Conservation (phyloP, 345 rosid species). For the Lepidium didymum region DNA sequence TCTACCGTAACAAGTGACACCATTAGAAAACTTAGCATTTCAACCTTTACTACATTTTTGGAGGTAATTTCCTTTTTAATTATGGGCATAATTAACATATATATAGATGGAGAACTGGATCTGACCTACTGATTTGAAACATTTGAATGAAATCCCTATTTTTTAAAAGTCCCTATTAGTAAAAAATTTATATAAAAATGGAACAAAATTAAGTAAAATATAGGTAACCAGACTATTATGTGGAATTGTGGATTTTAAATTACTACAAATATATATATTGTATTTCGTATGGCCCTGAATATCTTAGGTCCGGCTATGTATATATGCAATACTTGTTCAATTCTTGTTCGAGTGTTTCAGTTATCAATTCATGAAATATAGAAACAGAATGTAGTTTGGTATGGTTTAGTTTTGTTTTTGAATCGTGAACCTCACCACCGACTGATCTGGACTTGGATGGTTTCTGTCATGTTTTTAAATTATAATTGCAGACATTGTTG, state of each 20-base stretch:
- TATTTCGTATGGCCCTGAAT: too few species aligned
- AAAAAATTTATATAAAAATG: too few species aligned
- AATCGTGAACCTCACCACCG: slow-evolving; percentile 1
- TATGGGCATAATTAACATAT: not conserved
- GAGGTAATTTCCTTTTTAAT: slow-evolving; percentile 35
- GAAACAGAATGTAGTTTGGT: not conserved
- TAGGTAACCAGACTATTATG: too few species aligned
- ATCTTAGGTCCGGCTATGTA: too few species aligned
- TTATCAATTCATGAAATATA: not conserved
- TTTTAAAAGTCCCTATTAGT: too few species aligned
- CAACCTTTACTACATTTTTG: slow-evolving; percentile 37
- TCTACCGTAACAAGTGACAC: slow-evolving; percentile 49
- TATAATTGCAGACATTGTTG: slow-evolving; percentile 49
- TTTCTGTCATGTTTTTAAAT: not conserved
- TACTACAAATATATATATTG: too few species aligned
- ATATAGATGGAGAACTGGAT: too few species aligned
- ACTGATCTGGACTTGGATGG: not conserved
- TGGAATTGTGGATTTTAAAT: too few species aligned
- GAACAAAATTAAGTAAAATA: too few species aligned
- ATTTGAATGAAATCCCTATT: too few species aligned
- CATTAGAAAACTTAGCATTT: slow-evolving; percentile 42
- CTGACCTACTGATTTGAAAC: too few species aligned
- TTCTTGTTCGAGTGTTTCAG: not conserved
- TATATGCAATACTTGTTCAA: too few species aligned
- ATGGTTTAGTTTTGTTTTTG: not conserved